Base-by-base conservation (phyloP, 1,284 basidiomycete species). In the Cutaneotrichosporon cyanovorans region DNA sequence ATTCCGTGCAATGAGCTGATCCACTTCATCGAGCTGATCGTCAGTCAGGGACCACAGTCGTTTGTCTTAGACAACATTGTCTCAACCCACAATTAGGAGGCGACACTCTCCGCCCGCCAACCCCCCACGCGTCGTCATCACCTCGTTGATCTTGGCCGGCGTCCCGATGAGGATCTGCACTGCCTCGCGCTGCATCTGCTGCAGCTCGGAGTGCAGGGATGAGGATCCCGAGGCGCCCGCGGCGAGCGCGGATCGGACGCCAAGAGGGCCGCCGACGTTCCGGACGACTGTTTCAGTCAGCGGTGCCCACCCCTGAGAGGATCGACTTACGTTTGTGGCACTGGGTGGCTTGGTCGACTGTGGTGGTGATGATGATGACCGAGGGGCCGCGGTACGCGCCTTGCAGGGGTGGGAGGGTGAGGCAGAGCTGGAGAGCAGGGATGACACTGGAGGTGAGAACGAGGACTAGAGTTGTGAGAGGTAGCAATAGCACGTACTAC, bases 281-380 rank as follows among this genome's bases (percentile, higher is more conserved):
- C 91, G 80, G 57, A 95, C 88, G 81, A 96, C 93, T 50, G 51
- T 2, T 35, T 33, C 45, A 40, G 8, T 44, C n/a, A 37, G 42
- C 18, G 12, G 33, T 18, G n/a, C n/a, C n/a, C n/a, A n/a, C n/a
- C n/a, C n/a, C n/a, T n/a, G n/a, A n/a, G 23, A n/a, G 33, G n/a
- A 19, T 4, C 4, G 5, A 62, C 67, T 51, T 23, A 72, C 69
- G 58, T 51, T 93, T 86, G 63, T 97, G 91, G 30, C 92, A 92
- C 71, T 97, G 93, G 2, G 90, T 95, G 5, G 93, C 93, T 69
- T 97, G 93, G 72, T 98, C 93, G 16, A 97, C 90, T 0, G 93
- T 98, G 0, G 93, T 96, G 15, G 91, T 95, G 39, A 97, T 81
- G 77, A 98, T 88, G 55, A 96, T 81, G 18, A 87, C 88, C 23